A percentile compares a stretch with the other conserved stretches of the same genome.
Evolutionary conservation across 2,329 filamentous ascomycete genomes (phyloP).

Genomic region (Scopulariopsis brevicaulis): DNA sequence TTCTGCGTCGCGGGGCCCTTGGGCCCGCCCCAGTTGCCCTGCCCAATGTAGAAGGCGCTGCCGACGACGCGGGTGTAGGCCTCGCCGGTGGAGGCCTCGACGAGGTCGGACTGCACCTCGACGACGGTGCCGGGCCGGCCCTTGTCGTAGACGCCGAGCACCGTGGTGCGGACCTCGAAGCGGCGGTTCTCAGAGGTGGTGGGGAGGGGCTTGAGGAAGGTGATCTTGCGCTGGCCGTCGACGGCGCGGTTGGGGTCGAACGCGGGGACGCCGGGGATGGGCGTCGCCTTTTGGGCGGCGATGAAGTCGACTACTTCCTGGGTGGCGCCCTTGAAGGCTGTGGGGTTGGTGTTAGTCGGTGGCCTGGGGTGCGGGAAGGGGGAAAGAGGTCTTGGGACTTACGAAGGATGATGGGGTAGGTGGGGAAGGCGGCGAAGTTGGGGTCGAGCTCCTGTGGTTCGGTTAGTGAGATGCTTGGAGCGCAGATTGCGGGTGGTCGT

Average conservation of each 20-base stretch:
- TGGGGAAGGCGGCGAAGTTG: constrained; percentile 78
- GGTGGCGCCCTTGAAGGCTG: constrained; percentile 64
- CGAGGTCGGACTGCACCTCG: constrained; percentile 66
- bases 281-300: constrained; percentile 49
- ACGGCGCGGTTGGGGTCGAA: constrained; percentile 66
- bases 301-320: constrained; percentile 82
- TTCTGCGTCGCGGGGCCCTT: constrained; percentile 74
- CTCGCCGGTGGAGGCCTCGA: constrained; percentile 50
- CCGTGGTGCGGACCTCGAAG: constrained; percentile 68
- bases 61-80: constrained; percentile 48
- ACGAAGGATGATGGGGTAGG: constrained; percentile 74
- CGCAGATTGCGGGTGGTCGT: neutral
- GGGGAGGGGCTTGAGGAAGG: constrained; percentile 67
- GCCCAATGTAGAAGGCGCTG: constrained; percentile 69
- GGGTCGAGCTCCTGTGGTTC: constrained; percentile 69
- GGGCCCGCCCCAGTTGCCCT: constrained; percentile 76
- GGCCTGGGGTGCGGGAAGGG: neutral
- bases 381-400: constrained; percentile 16
- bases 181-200: constrained; percentile 56
- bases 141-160: constrained; percentile 84
- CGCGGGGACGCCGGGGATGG: constrained; percentile 65
- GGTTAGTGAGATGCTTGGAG: neutral
- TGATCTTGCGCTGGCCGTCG: constrained; percentile 73
- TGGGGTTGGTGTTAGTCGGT: neutral
- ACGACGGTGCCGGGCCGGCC: constrained; percentile 73